Percentiles rank a stretch among this genome's conserved stretches.
These are phyloP conservation scores for Antarctomyces pellizariae DNA, from an alignment of 495 filamentous ascomycete genomes.

Conservation along the genomic window DNA sequence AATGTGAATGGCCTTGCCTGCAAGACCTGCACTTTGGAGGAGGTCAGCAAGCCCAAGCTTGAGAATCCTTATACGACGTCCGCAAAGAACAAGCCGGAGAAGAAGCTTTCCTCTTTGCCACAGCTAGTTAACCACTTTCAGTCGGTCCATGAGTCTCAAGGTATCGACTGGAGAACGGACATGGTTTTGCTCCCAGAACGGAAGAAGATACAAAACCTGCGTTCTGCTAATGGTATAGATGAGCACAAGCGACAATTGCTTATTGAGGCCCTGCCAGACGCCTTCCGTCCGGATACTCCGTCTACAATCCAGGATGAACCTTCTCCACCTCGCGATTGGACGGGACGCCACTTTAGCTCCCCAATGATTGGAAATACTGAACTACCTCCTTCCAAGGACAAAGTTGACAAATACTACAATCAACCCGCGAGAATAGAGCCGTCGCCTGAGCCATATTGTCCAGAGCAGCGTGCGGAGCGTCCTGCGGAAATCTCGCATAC, in stretches of 20 bases:
- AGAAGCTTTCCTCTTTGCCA: conserved; percentile 31
- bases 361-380: conserved; percentile 4
- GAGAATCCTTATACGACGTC: conserved; percentile 6
- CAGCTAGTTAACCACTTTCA: conserved; percentile 48
- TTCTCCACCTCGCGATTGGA: conserved; percentile 2
- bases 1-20: conserved; percentile 40
- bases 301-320: background rate
- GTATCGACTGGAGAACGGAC: conserved; percentile 37
- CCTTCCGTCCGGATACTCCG: conserved; percentile 2
- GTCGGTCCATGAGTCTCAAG: conserved; percentile 24
- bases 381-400: conserved; percentile 9
- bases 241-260: conserved; percentile 29
- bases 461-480: conserved; percentile 5
- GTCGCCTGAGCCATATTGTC: conserved; percentile 3
- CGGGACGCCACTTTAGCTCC: background rate
- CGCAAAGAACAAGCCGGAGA: conserved; percentile 15
- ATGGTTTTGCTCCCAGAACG: conserved; percentile 46
- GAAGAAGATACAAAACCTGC: conserved; percentile 22
- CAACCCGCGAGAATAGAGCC: conserved; percentile 1
- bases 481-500: conserved; percentile 2
- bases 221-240: conserved; percentile 27
- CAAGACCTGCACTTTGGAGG: conserved; percentile 27
- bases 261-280: conserved; percentile 29
- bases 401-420: conserved; percentile 10
- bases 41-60: conserved; percentile 9